phyloP scores from a whole-genome alignment of 1,139 yeast species.

The Kluyveromyces sp. region DNA sequence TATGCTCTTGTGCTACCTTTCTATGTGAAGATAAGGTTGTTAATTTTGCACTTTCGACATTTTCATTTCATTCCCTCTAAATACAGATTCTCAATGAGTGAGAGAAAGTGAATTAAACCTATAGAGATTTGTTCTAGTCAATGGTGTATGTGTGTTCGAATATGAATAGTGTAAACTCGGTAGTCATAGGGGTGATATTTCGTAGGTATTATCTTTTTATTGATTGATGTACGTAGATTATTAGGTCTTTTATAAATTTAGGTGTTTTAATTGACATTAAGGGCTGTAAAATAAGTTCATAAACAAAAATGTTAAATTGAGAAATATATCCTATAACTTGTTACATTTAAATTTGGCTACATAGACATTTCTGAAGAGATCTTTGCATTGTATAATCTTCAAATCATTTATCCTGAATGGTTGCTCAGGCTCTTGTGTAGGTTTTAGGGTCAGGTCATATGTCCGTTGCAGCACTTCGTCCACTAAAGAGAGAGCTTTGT shows the following conservation, averaged over 20 bases:
- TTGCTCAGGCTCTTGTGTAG: constrained; percentile 5
- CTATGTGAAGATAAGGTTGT: neutral
- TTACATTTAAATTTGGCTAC: constrained; percentile 4
- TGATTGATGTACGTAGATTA: no score
- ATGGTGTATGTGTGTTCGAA: no score
- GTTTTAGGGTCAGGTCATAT: constrained; percentile 16
- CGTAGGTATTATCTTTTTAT: no score
- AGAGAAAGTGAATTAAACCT: no score
- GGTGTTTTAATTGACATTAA: no score
- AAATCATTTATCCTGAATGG: constrained; percentile 29
- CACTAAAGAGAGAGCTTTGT: constrained; percentile 29
- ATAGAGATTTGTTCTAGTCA: no score
- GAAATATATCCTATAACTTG: constrained; percentile 1
- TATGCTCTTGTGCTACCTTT: neutral
- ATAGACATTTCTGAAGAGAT: constrained; percentile 13
- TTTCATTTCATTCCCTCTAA: neutral
- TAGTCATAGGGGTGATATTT: no score
- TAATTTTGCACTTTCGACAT: neutral
- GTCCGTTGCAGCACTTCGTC: constrained; percentile 30
- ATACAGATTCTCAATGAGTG: no score
- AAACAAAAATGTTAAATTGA: neutral
- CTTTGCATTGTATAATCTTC: constrained; percentile 29
- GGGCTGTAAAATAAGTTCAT: no score
- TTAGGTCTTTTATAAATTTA: no score
- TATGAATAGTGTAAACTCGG: no score